Base-by-base conservation (phyloP, 441 rosid species). In the Capsella rubella region DNA sequence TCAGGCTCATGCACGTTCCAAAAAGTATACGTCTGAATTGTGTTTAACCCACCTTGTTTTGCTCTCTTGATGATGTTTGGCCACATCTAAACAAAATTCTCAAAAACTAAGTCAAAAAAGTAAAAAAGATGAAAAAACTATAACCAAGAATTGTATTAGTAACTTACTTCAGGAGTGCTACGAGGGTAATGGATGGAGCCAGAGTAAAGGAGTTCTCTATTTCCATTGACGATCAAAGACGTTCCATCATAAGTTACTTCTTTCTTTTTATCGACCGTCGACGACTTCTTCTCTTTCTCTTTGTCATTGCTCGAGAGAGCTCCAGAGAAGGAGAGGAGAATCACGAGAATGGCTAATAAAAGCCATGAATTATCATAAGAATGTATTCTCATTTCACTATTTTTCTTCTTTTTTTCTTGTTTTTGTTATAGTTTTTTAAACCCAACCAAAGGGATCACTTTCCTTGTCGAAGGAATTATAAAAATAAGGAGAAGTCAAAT, bases 121-220 rank as follows among this genome's bases (percentile, higher is more conserved):
- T 3, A 7, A 14, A 29, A 14, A 29, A 29, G 14, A 53, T 32
- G 43, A 28, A 39, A 2, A 3, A 21, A 57, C n/a, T 16, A 5
- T 16, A 57, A 11, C 9, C 5, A 11, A 39, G 11, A 6, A 59
- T 2, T 62, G 27, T 62, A 28, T 43, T 8, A 15, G 29, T 45
- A n/a, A n/a, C 9, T 28, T 87, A 90, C 97, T 16, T 92, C 96
- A 6, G 98, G 97, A 8, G 97, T 87, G 82, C 97, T 88, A 8
- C 99, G 88, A 34, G 99, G 87, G 67, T 96, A 96, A 73, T 96
- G 99, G 27, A 96, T 87, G 31, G 98, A 90, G 16, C 99, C 99
- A 4, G 97, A 91, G 80, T 82, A 93, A 67, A 96, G 82, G 73
- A 96, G 87, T 56, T 85, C 89, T 77, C 99, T 84, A 63, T 69